phyloP scores from a whole-genome alignment of 352 stramenopile genomes.

The Phytopythium helicoides region DNA sequence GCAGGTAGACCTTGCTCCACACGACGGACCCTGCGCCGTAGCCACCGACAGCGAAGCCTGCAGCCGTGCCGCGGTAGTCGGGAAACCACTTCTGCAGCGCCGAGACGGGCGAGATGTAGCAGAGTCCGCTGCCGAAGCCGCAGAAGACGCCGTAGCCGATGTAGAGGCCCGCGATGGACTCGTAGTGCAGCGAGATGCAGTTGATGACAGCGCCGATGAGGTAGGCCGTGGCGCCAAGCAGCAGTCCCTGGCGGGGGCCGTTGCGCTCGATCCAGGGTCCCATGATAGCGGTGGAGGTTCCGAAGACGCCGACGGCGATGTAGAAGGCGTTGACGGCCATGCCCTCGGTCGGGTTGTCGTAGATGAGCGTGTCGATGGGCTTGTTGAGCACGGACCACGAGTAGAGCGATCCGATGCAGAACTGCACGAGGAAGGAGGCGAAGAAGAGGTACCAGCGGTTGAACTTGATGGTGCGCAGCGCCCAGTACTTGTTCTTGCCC shows the following conservation, averaged over 20 bases:
- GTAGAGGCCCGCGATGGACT: conserved; percentile 44
- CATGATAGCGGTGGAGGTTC: conserved; percentile 61
- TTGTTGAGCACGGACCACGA: conserved; percentile 76
- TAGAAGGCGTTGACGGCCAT: conserved; percentile 70
- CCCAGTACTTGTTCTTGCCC: conserved; percentile 55
- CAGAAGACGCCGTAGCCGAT: conserved; percentile 64
- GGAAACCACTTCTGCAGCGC: conserved; percentile 76
- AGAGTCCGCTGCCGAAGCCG: conserved; percentile 66
- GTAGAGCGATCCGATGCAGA: conserved; percentile 71
- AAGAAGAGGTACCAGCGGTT: conserved; percentile 67
- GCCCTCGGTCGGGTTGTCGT: conserved; percentile 33
- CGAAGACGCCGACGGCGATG: conserved; percentile 60
- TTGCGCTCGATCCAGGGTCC: conserved; percentile 72
- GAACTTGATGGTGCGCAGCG: conserved; percentile 32
- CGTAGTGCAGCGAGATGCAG: conserved; percentile 41
- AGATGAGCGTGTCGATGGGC: conserved; percentile 53
- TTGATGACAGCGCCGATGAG: conserved; percentile 42
- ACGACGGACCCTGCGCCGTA: conserved; percentile 62
- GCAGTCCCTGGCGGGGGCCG: conserved; percentile 44
- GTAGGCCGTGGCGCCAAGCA: conserved; percentile 50
- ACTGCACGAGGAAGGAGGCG: conserved; percentile 61
- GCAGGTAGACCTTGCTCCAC: conserved; percentile 64
- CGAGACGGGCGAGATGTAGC: conserved; percentile 72
- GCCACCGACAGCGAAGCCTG: conserved; percentile 60
- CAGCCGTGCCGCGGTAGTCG: conserved; percentile 61